Evolutionary conservation across 306 rosid species (phyloP), one percentile per base, ranked within the genome.

Genomic region (Gastrolobium villosum): DNA sequence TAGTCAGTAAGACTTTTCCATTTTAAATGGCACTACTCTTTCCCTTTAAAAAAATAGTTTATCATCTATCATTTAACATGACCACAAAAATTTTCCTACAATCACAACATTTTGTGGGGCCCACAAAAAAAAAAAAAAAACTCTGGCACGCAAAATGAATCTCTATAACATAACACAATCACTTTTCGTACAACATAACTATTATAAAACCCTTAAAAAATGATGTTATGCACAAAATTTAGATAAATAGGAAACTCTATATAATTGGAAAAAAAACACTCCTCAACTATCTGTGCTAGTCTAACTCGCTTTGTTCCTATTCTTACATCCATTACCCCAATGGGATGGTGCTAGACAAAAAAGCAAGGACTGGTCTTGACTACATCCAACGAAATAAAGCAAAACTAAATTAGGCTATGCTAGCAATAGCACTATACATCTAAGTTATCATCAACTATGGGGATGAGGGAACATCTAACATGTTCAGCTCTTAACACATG

Each of bases 341-440:
- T 13, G 28, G 15, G 75, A 32, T 49, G 41, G 68, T 9, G 48
- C 56, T 40, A 49, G n/a, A 43, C 52, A 40, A 34, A 59, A 1
- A 10, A 49, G 52, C 14, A 13, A 39, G n/a, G 52, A 53, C 26
- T 35, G 31, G 30, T 5, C 15, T 30, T 63, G 52, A 15, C 67
- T 28, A 64, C 55, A 70, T 28, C 61, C 40, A 70, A 8, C 53
- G 5, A 70, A 70, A 62, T 48, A 69, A 41, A 76, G 46, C 63
- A 70, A 61, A 67, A 35, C 78, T 53, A 70, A 70, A 46, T 71
- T 36, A 70, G 60, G 74, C 78, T 50, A 37, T 37, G 46, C 77
- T 70, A 70, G 72, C 56, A 36, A 36, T 34, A 43, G 26, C 26
- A 63, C 68, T 65, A 63, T 15, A 65, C 54, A 70, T 79, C 65